Evolutionary conservation across 306 rosid genomes (phyloP), one percentile per base, ranked within the genome.

Genomic region (Urtica urens): DNA sequence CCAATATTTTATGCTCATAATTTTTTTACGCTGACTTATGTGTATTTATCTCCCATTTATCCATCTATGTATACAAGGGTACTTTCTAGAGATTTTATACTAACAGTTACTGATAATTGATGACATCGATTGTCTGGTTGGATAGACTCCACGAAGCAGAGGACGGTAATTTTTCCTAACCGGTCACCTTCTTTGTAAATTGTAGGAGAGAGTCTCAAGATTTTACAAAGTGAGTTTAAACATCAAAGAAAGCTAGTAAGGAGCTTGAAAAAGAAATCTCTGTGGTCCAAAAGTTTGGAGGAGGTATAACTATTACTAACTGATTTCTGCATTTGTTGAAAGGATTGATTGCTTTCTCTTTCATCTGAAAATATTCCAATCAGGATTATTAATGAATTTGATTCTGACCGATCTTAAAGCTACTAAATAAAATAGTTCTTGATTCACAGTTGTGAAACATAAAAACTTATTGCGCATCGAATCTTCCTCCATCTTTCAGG

Each of bases 231-330:
- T 46, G 99, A 92, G 73, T 65, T 86, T 34, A 82, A 71, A 63
- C 77, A 86, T 54, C 93, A 92, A 65, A 79, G 73, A 69, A 92
- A 73, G 82, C 74, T 79, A 23, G 96, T 82, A 60, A 78, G 67
- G 72, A 73, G 72, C 76, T 70, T 86, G 83, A 76, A 82, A 75
- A 86, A 63, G 80, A 92, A 80, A 68, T 82, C 94, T 67, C 94
- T 92, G 23, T 92, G 99, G 99, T 71, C 88, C 35, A 72, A 69
- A 65, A 73, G 23, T 62, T 69, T 82, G 67, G 93, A 92, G 51
- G 94, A 82, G 99, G 99, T 92, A 81, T 64, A 60, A n/a, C 56
- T 54, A 21, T 58, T 44, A n/a, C 58, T 56, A 63, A 56, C 46
- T 42, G 42, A 26, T 23, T 45, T 2, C 56, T 41, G 25, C 29